Base-by-base conservation (phyloP, 108 stramenopile genomes). In the Stephanodiscus triporus region DNA sequence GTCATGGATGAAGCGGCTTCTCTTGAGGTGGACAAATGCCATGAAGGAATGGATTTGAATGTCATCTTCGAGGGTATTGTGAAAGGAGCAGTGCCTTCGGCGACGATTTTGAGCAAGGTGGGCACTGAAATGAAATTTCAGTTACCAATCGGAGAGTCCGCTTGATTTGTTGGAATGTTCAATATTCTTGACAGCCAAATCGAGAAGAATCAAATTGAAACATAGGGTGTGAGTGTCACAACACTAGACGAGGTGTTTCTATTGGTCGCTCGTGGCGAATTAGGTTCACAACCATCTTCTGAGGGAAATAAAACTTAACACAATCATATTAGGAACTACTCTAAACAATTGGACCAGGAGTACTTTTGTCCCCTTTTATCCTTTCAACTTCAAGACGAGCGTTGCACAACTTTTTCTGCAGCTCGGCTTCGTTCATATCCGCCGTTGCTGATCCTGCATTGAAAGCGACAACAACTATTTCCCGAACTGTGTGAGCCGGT, bases 191-290 rank as follows among this genome's bases (percentile, higher is more conserved):
- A 99, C 63, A 49, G 68, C 0, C 43, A 84, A 19, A 70, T 83
- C 36, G 74, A 73, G 6, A 65, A 71, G 19, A 60, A 85, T 9
- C 68, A 70, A 13, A 80, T 98, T 53, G 83, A 75, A 16, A 88
- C 91, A 4, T 99, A 97, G 75, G 98, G 99, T 16, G 90, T 99
- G 34, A 83, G 92, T 37, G 96, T 98, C 38, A 99, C 99, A 20
- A 98, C 98, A 0, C 78, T 99, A 29, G 99, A 99, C 73, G 99
- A 98, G 84, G 96, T 88, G 1, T 93, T 93, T 63, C 76, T 90
- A 4, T 48, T 89, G 64, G 88, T 93, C 55, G 88, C 91, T 40
- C 58, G 87, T 29, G 89, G 88, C 6, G 87, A 87, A 24, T 60
- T 63, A 11, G 60, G 58, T 19, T 4, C 43, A 11, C 57, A 68